These are phyloP conservation scores for Withania somnifera DNA, from an alignment of 305 asterid genomes.

Conservation along the genomic window DNA sequence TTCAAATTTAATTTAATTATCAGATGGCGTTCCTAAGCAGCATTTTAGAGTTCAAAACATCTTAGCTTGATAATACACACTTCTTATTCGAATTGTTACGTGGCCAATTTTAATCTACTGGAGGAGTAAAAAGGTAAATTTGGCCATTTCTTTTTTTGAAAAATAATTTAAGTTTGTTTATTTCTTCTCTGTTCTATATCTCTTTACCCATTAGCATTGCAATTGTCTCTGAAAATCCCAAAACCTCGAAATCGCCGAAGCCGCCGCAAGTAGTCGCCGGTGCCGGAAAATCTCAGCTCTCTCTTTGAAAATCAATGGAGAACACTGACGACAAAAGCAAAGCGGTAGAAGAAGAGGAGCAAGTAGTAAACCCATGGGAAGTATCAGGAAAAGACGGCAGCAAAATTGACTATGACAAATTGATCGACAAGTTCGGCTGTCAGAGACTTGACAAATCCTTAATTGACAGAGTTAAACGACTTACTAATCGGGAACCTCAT, in stretches of 20 bases:
- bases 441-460: constrained; percentile 67
- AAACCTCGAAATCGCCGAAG: neutral
- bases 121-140: neutral
- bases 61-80: too few relatives aligned
- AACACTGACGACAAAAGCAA: neutral
- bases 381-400: constrained; percentile 72
- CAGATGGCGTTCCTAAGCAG: too few relatives aligned
- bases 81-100: too few relatives aligned
- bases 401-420: constrained; percentile 85
- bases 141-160: too few relatives aligned
- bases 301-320: constrained; percentile 24
- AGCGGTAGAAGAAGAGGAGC: constrained; percentile 36
- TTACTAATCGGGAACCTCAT: constrained; percentile 70
- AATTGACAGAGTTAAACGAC: constrained; percentile 56
- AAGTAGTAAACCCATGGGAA: constrained; percentile 85
- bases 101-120: too few relatives aligned
- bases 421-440: constrained; percentile 83
- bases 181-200: too few relatives aligned
- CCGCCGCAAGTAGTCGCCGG: neutral
- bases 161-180: too few relatives aligned
- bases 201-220: too few relatives aligned
- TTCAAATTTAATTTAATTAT: too few relatives aligned
- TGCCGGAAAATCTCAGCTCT: neutral
- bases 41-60: too few relatives aligned
- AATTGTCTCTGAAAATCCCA: neutral